phyloP scores from a whole-genome alignment of 139 green algal genomes.

The Coelastrella sp. region DNA sequence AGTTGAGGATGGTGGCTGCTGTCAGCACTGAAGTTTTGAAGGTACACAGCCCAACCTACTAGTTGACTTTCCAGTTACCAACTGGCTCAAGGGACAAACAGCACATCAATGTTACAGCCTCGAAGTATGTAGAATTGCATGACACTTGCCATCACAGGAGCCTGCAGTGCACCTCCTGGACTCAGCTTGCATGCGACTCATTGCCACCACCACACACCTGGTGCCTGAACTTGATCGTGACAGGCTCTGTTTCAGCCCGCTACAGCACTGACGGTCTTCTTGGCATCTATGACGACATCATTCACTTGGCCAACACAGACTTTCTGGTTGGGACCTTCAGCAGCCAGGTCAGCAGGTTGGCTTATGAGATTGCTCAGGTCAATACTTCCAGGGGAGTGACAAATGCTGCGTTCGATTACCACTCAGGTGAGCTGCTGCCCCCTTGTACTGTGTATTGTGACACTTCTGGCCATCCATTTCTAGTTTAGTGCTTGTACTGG shows the following conservation, averaged over 20 bases:
- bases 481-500: not conserved
- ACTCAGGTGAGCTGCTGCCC: not conserved
- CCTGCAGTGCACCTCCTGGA: not conserved
- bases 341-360: conserved; percentile 37
- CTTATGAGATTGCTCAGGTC: conserved; percentile 28
- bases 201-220: not conserved
- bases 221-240: not conserved
- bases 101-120: no score
- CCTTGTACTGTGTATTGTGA: not conserved
- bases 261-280: conserved; percentile 4
- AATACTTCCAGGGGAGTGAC: not conserved
- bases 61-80: no score
- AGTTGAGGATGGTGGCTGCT: not conserved
- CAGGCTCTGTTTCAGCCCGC: not conserved
- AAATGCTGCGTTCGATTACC: conserved; percentile 26
- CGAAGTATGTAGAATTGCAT: not conserved
- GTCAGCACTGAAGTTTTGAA: not conserved
- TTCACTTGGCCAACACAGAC: conserved; percentile 32
- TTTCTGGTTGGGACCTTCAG: conserved; percentile 40
- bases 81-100: no score
- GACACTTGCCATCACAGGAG: not conserved
- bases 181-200: not conserved
- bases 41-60: no score
- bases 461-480: not conserved
- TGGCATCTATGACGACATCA: conserved; percentile 43